Conservation (phyloP, 495 filamentous ascomycete genomes). For the Penicillium cinerascens region DNA sequence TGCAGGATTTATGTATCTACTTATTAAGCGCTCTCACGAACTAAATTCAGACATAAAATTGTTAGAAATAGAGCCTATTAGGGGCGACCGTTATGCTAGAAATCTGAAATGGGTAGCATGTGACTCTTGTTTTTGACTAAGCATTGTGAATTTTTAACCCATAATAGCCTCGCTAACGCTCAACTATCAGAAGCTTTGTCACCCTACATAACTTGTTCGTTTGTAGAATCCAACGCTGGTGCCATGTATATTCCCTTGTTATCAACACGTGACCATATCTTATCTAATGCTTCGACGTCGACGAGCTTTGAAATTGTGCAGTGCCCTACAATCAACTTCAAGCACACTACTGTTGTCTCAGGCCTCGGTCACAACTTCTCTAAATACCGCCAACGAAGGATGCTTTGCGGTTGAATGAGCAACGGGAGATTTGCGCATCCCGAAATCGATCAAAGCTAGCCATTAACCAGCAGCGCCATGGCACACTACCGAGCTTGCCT, state of each 20-base stretch:
- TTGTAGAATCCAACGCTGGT: no score
- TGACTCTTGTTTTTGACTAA: no score
- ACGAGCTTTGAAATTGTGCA: slow-evolving; percentile 5
- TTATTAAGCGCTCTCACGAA: no score
- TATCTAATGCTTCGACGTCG: slow-evolving; percentile 12
- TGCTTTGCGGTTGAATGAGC: neutral
- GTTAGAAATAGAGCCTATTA: no score
- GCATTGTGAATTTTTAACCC: no score
- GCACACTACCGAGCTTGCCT: slow-evolving; percentile 24
- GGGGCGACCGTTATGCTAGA: no score
- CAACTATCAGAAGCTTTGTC: no score
- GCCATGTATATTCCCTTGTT: neutral
- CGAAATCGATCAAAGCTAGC: slow-evolving; percentile 17
- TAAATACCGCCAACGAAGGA: neutral
- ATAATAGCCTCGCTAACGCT: no score
- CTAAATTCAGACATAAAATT: no score
- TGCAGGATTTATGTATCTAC: no score
- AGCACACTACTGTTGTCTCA: neutral
- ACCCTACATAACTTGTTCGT: no score
- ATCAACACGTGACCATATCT: slow-evolving; percentile 15
- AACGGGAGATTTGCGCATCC: neutral
- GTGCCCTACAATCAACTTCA: neutral
- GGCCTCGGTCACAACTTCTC: neutral
- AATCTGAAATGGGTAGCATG: no score
- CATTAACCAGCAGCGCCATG: slow-evolving; percentile 15